Percentiles rank a stretch among this genome's conserved stretches.
Conservation (phyloP, 176 grass and related monocot species). For the Coix lacrymajobi region DNA sequence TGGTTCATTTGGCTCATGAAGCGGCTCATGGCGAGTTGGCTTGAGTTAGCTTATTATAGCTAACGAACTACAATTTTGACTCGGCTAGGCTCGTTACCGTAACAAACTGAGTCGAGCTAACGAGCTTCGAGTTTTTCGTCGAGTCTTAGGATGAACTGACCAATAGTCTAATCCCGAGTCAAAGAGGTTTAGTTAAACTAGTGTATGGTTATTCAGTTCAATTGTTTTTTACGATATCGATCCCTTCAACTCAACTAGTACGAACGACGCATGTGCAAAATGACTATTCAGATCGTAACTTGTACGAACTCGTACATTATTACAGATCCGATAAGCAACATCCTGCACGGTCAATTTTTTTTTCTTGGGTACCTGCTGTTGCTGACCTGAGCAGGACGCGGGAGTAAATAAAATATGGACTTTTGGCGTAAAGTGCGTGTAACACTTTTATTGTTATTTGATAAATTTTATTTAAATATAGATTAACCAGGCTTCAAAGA, state of each 20-base stretch:
- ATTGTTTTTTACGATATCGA: background rate
- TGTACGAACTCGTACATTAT: background rate
- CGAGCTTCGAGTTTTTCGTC: too few species aligned
- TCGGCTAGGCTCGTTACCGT: too few species aligned
- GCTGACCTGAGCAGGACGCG: background rate
- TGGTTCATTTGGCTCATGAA: too few species aligned
- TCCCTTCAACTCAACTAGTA: background rate
- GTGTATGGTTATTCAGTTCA: background rate
- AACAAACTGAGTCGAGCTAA: too few species aligned
- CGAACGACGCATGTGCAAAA: background rate
- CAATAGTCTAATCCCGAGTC: background rate
- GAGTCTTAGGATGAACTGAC: too few species aligned
- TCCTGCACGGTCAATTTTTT: background rate
- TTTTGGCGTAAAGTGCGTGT: too few species aligned
- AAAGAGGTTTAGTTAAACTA: background rate
- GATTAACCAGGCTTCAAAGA: too few species aligned
- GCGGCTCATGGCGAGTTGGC: too few species aligned
- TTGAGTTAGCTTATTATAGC: too few species aligned
- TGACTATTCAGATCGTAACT: background rate
- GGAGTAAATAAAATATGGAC: background rate
- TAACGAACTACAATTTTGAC: too few species aligned
- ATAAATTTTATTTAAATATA: too few species aligned
- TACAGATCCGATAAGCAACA: slow-evolving; percentile 2
- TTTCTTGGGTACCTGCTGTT: background rate
- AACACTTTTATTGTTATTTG: too few species aligned